These are phyloP conservation scores for Trichoderma atrobrunneum DNA, from an alignment of 2,329 filamentous ascomycete species.

Conservation along the genomic window DNA sequence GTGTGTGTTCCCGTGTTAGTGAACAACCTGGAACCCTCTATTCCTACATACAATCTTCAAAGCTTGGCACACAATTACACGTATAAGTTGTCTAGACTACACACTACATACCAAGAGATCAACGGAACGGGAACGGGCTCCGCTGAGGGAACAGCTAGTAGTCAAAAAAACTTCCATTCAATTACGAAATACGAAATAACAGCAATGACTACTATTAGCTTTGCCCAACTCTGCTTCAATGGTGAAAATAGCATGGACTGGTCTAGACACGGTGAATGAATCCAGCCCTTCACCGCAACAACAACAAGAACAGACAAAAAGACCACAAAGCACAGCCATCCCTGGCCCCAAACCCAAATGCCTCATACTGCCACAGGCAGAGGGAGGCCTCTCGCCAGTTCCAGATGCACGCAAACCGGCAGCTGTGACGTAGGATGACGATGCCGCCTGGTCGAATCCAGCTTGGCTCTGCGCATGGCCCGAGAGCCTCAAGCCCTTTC, in stretches of 20 bases:
- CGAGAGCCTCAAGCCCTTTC: constrained; percentile 8
- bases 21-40: neutral
- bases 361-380: constrained; percentile 11
- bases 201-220: neutral
- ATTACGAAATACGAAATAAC: neutral
- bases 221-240: neutral
- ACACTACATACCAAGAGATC: neutral
- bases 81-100: neutral
- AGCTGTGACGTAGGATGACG: constrained; percentile 20
- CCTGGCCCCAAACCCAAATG: constrained; percentile 18
- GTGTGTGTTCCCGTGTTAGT: neutral
- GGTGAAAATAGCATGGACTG: neutral
- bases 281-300: constrained; percentile 16
- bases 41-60: neutral
- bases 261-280: constrained; percentile 13
- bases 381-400: constrained; percentile 8
- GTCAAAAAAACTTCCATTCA: neutral
- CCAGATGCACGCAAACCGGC: neutral
- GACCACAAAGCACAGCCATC: constrained; percentile 11
- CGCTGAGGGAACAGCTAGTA: neutral
- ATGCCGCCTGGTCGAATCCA: constrained; percentile 7
- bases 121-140: neutral
- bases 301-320: neutral
- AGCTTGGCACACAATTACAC: neutral
- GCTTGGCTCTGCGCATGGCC: neutral